These are phyloP conservation scores for Escovopsis sp. DNA, from an alignment of 2,329 filamentous ascomycete species.

Conservation along the genomic window DNA sequence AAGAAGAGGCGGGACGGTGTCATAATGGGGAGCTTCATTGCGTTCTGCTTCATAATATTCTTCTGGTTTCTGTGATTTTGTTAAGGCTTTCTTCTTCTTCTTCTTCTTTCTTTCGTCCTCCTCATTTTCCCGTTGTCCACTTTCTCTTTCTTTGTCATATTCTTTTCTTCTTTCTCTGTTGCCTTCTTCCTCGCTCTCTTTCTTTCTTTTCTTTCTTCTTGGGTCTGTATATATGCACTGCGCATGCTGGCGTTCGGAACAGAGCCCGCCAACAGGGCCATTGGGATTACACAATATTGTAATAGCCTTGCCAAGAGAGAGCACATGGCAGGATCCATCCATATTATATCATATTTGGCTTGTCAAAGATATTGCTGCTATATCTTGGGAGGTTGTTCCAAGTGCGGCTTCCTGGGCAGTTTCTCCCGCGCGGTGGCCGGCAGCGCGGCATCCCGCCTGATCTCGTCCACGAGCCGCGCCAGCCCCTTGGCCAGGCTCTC, in stretches of 20 bases:
- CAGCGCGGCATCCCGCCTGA: slow-evolving; percentile 22
- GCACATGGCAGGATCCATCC: slow-evolving; percentile 6
- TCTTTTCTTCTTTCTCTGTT: too few species aligned
- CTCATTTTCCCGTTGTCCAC: too few species aligned
- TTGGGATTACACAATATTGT: slow-evolving; percentile 16
- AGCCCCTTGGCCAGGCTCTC: slow-evolving; percentile 52
- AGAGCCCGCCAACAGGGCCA: slow-evolving; percentile 7
- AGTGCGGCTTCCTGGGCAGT: slow-evolving; percentile 16
- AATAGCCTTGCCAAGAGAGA: too few species aligned
- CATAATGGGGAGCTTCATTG: slow-evolving; percentile 83
- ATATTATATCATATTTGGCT: slow-evolving; percentile 8
- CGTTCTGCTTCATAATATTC: slow-evolving; percentile 77
- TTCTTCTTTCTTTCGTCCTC: too few species aligned
- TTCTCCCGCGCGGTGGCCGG: slow-evolving; percentile 21
- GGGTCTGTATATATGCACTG: too few species aligned
- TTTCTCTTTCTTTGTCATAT: too few species aligned
- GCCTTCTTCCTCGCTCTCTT: too few species aligned
- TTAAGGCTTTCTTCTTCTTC: not conserved
- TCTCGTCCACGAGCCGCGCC: slow-evolving; percentile 46
- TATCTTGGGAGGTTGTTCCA: slow-evolving; percentile 13
- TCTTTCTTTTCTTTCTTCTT: too few species aligned
- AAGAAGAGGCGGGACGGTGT: slow-evolving; percentile 93
- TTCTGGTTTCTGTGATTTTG: slow-evolving; percentile 54
- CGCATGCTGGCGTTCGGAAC: slow-evolving; percentile 19
- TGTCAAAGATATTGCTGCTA: slow-evolving; percentile 6